Evolutionary conservation across 1,284 basidiomycete species (phyloP), one percentile per base, ranked within the genome.

Genomic region (Erythrobasidium hasegawianum): DNA sequence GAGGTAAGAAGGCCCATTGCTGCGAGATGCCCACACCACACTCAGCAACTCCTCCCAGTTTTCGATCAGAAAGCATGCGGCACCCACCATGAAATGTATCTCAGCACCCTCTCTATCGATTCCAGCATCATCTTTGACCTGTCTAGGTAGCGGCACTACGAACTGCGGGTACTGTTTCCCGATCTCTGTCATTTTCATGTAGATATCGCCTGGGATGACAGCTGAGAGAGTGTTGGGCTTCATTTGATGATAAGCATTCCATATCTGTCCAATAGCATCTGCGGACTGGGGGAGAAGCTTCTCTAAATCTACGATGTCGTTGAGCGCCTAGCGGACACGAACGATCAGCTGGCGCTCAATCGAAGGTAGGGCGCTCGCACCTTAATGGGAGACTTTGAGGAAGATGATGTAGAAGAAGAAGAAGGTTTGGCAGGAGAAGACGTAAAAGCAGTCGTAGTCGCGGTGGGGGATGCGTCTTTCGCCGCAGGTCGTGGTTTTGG

Each of bases 161-260:
- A 95, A 95, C 47, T 82, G 79, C 0, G 88, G 85, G 75, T 88
- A 90, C 71, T 80, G 80, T 13, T 65, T 61, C 2, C 85, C 89
- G 22, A 83, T 78, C 20, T 73, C 72, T 24, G 84, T 74, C 86
- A 97, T 88, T 69, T 82, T 82, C 40, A 81, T 75, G 78, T 95
- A 95, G n/a, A 84, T 83, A 4, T 82, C 80, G 50, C 86, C 71
- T 0, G 91, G 86, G 11, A 96, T 81, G 2, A 85, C 81, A 0
- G 92, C 92, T 67, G 87, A 92, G 18, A 96, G 81, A 8, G 90
- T 87, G 0, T 88, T 87, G 11, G 85, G 85, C 22, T 87, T 84
- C 2, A 87, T 84, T 16, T 85, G 83, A 76, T 96, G 92, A 74
- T 92, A 96, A 0, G 87, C 83, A n/a, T 84, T 88, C 93, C 93